Evolutionary conservation across 2,329 filamentous ascomycete genomes (phyloP).

Genomic region (Rutstroemia sydowiana): DNA sequence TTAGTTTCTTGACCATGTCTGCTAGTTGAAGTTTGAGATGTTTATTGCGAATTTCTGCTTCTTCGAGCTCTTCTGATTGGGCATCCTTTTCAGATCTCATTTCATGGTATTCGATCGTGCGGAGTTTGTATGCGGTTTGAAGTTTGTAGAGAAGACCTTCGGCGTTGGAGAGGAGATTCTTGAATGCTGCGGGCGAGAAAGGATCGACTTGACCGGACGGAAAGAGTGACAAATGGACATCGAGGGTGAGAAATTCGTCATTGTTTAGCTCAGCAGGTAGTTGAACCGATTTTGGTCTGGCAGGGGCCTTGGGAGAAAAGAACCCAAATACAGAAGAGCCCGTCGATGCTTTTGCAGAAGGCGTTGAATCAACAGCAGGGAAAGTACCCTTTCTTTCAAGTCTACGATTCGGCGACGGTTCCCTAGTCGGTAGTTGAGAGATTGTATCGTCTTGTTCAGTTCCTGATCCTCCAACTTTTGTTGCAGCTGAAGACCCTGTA

Average conservation of each 20-base stretch:
- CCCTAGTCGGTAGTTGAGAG: slow-evolving; percentile 10
- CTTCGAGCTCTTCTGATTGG: slow-evolving; percentile 47
- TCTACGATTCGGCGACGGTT: slow-evolving; percentile 17
- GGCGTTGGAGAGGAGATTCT: slow-evolving; percentile 53
- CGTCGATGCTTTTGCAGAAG: slow-evolving; percentile 11
- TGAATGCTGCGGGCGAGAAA: slow-evolving; percentile 53
- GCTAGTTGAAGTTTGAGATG: slow-evolving; percentile 54
- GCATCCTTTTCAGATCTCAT: slow-evolving; percentile 46
- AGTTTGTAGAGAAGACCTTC: slow-evolving; percentile 47
- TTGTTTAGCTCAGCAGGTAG: slow-evolving; percentile 27
- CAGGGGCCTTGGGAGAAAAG: slow-evolving; percentile 24
- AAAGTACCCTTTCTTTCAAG: slow-evolving; percentile 19
- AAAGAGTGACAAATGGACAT: slow-evolving; percentile 49
- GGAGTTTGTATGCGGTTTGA: slow-evolving; percentile 51
- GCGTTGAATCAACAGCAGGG: slow-evolving; percentile 10
- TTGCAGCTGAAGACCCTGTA: slow-evolving; percentile 21
- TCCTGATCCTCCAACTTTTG: slow-evolving; percentile 18
- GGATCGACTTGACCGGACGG: slow-evolving; percentile 41
- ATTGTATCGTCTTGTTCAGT: slow-evolving; percentile 8
- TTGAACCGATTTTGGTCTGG: slow-evolving; percentile 14
- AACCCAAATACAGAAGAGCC: slow-evolving; percentile 20
- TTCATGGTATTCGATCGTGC: slow-evolving; percentile 43
- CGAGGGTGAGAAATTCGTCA: slow-evolving; percentile 49
- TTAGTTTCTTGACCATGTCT: slow-evolving; percentile 46
- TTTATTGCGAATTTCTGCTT: slow-evolving; percentile 44